These are phyloP conservation scores for Solanum tarapatanum DNA, from an alignment of 257 asterid species.

Conservation along the genomic window DNA sequence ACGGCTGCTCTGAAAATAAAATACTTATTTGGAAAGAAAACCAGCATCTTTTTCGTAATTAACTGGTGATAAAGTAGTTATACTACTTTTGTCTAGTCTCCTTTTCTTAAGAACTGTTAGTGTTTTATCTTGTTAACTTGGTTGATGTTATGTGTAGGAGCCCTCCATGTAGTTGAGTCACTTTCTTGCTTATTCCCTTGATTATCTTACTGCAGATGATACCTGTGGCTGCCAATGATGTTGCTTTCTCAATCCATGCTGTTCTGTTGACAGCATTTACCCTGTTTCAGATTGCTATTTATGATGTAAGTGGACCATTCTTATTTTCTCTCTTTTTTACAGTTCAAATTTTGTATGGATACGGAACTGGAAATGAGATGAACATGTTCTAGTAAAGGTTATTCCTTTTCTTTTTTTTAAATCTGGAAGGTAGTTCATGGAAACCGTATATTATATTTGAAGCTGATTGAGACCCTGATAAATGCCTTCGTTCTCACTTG, in stretches of 20 bases:
- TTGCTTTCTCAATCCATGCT: conserved; percentile 88
- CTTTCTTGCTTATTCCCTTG: neutral
- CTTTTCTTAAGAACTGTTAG: neutral
- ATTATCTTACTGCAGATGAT: conserved; percentile 55
- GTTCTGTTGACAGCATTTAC: conserved; percentile 75
- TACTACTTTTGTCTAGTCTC: neutral
- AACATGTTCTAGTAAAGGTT: neutral
- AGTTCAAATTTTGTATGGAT: neutral
- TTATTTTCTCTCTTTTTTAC: neutral
- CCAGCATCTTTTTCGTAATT: neutral
- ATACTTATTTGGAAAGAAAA: neutral
- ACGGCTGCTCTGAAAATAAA: neutral
- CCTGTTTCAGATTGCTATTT: conserved; percentile 62
- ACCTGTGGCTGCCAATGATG: conserved; percentile 95
- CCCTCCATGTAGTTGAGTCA: neutral
- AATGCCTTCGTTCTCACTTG: neutral
- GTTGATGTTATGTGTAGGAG: neutral
- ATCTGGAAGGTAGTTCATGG: neutral
- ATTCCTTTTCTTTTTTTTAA: neutral
- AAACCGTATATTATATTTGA: neutral
- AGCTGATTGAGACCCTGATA: neutral
- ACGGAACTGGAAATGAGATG: neutral
- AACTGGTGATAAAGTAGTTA: neutral
- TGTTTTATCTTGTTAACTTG: neutral
- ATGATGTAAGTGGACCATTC: conserved; percentile 37